A percentile compares a stretch with the other conserved stretches of the same genome.
phyloP scores from a whole-genome alignment of 2,329 filamentous ascomycete genomes.

The Cladophialophora chaetospira region DNA sequence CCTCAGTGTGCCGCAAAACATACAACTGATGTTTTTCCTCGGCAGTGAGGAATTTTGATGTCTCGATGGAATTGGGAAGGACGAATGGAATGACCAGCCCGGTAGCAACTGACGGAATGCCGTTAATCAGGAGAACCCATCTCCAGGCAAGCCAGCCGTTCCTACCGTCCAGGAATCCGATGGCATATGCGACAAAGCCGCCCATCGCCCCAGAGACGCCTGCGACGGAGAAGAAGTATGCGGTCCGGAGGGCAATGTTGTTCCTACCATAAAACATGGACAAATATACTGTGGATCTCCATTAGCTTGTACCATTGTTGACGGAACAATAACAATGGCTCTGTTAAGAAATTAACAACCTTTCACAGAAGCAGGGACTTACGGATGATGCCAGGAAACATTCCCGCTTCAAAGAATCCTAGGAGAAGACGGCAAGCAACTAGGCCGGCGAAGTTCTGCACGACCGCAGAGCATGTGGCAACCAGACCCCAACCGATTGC shows the following conservation, averaged over 20 bases:
- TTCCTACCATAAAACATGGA: constrained; percentile 50
- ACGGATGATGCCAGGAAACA: constrained; percentile 46
- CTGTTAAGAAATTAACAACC: no score
- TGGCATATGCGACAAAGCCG: constrained; percentile 54
- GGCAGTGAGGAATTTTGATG: constrained; percentile 44
- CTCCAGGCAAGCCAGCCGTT: constrained; percentile 50
- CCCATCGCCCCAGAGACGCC: constrained; percentile 54
- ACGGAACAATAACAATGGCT: no score
- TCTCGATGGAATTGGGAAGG: constrained; percentile 49
- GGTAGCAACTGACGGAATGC: constrained; percentile 47
- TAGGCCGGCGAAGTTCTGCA: constrained; percentile 44
- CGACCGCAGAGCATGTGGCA: constrained; percentile 52
- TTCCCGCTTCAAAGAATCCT: constrained; percentile 42
- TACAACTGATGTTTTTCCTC: constrained; percentile 57
- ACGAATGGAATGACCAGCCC: constrained; percentile 45
- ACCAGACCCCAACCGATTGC: constrained; percentile 37
- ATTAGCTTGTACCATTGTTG: no score
- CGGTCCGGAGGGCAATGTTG: constrained; percentile 46
- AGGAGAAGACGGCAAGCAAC: constrained; percentile 46
- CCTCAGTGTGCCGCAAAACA: constrained; percentile 51
- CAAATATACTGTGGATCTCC: no score
- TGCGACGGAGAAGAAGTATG: constrained; percentile 48
- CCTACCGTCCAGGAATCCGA: constrained; percentile 54
- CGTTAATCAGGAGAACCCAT: constrained; percentile 58
- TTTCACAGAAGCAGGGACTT: no score